Percentiles rank a stretch among this genome's conserved stretches.
Evolutionary conservation across 148 eudicot species (phyloP).

Genomic region (Pharnaceum exiguum): DNA sequence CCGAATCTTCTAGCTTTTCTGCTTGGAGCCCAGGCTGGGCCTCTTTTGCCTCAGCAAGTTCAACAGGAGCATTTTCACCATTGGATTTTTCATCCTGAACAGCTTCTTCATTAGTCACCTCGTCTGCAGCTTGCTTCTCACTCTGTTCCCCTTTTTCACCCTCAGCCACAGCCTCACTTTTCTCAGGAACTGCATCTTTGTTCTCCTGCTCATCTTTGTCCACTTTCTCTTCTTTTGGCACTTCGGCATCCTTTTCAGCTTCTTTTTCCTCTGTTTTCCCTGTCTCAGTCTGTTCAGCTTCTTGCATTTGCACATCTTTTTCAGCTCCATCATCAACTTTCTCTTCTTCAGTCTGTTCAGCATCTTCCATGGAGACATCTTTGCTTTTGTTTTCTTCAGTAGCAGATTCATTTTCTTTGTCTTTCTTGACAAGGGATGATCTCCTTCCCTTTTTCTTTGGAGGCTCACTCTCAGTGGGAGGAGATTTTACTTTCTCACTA

Average conservation of each 20-base stretch:
- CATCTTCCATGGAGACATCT: conserved; percentile 32
- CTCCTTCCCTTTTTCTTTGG: conserved; percentile 53
- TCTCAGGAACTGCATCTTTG: background rate
- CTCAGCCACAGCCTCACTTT: conserved; percentile 1
- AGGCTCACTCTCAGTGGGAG: conserved; percentile 45
- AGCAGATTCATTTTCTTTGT: conserved; percentile 33
- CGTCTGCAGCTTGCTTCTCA: background rate
- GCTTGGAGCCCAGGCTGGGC: background rate
- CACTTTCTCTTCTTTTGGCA: conserved; percentile 4
- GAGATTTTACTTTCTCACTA: conserved; percentile 63
- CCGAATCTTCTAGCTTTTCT: conserved; percentile 5
- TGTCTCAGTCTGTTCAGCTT: conserved; percentile 17
- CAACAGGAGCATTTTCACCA: background rate
- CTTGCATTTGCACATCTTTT: conserved; percentile 17
- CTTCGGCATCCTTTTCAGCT: conserved; percentile 14
- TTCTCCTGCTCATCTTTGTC: conserved; percentile 16
- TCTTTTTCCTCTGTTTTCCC: background rate
- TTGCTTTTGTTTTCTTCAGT: conserved; percentile 26
- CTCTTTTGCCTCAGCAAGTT: background rate
- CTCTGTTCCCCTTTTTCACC: conserved; percentile 16
- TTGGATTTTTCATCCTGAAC: background rate
- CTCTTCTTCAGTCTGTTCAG: conserved; percentile 25
- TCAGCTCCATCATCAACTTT: conserved; percentile 4
- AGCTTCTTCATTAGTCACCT: background rate
- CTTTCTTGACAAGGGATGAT: conserved; percentile 44